Evolutionary conservation across 495 filamentous ascomycete genomes (phyloP).

Genomic region (Penicillium fimorum): DNA sequence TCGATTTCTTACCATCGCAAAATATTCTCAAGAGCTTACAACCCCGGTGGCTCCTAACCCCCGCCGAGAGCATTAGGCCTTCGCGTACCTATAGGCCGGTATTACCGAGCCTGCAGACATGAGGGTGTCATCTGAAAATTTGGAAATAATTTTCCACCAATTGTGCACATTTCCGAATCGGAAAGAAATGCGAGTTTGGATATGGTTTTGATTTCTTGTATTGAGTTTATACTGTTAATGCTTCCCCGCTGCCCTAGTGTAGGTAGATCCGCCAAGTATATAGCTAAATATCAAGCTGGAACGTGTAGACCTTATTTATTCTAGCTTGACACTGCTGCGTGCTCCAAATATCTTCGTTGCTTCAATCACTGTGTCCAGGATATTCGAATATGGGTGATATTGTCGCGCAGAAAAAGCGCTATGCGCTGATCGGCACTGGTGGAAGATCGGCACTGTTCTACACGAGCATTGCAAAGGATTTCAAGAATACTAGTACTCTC

Average conservation of each 20-base stretch:
- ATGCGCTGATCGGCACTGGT: constrained; percentile 36
- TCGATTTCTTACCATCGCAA: no score
- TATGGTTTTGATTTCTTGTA: background rate
- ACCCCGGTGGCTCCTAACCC: no score
- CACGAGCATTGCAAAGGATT: constrained; percentile 50
- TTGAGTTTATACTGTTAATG: background rate
- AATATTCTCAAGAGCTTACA: no score
- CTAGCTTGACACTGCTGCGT: background rate
- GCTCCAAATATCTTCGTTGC: background rate
- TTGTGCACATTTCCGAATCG: background rate
- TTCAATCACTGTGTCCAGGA: background rate
- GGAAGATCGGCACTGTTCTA: constrained; percentile 52
- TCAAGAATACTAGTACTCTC: constrained; percentile 43
- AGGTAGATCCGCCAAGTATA: background rate
- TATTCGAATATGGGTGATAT: background rate
- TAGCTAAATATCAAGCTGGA: background rate
- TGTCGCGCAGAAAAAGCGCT: constrained; percentile 10
- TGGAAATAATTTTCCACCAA: constrained; percentile 1
- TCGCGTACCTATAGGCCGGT: no score
- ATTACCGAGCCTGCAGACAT: background rate
- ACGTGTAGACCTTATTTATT: background rate
- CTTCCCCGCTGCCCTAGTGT: background rate
- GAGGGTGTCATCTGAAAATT: background rate
- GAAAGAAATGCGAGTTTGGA: background rate
- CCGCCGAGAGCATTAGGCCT: no score